These are phyloP conservation scores for Lepidium africanum DNA, from an alignment of 345 rosid species.

Conservation along the genomic window DNA sequence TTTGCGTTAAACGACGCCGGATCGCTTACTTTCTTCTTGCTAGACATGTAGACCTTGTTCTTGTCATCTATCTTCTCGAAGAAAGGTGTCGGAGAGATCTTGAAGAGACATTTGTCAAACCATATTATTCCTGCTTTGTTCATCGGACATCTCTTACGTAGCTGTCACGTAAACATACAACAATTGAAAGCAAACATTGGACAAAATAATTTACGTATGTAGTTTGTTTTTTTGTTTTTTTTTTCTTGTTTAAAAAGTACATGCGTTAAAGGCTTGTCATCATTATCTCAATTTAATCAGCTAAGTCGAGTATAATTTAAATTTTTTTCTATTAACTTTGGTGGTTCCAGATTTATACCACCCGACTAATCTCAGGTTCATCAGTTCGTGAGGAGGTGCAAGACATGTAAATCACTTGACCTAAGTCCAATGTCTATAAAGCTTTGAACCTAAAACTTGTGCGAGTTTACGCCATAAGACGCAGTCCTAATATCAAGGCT, in stretches of 20 bases:
- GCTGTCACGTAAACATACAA: conserved; percentile 9
- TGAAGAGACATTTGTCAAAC: conserved; percentile 50
- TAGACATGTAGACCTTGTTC: conserved; percentile 31
- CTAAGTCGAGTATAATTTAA: too few species aligned
- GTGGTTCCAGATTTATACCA: too few species aligned
- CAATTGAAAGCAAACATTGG: not conserved
- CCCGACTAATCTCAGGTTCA: too few species aligned
- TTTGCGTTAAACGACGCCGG: conserved; percentile 29
- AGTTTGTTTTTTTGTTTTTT: not conserved
- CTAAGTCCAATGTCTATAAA: too few species aligned
- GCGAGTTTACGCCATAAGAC: too few species aligned
- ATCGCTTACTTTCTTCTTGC: conserved; percentile 24
- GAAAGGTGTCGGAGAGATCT: conserved; percentile 36
- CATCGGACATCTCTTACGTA: conserved; percentile 35
- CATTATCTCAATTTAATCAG: not conserved
- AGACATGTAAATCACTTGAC: too few species aligned
- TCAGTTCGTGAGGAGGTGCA: too few species aligned
- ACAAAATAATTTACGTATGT: not conserved
- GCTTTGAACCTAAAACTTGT: too few species aligned
- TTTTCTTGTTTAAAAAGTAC: too few species aligned
- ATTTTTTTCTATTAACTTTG: too few species aligned
- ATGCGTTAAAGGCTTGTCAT: not conserved
- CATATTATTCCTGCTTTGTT: conserved; percentile 36
- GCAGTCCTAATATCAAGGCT: too few species aligned
- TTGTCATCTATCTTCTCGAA: conserved; percentile 34